phyloP scores from a whole-genome alignment of 192 early-diverging fungal species.

The Dissophora ornata region DNA sequence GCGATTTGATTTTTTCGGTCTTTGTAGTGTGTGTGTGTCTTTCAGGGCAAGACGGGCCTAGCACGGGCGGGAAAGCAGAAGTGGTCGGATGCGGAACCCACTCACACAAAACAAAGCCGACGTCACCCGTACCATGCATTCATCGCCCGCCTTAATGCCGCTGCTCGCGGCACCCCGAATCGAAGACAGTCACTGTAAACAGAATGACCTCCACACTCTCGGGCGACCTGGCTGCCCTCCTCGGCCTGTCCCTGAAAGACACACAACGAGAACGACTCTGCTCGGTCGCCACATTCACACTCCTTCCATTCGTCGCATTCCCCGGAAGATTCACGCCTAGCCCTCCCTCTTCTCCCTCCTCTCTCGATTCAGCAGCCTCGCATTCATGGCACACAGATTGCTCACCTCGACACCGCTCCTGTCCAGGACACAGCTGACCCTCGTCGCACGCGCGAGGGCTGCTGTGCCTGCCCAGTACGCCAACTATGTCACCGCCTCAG shows the following conservation, averaged over 20 bases:
- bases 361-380: background rate
- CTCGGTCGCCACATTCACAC: too few relatives aligned
- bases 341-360: background rate
- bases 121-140: background rate
- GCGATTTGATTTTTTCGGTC: background rate
- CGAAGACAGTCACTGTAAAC: conserved; percentile 16
- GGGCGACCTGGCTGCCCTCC: conserved; percentile 1
- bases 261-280: too few relatives aligned
- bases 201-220: background rate
- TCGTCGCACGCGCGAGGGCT: conserved; percentile 34
- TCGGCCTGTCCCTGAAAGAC: too few relatives aligned
- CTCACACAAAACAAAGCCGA: conserved; percentile 1
- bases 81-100: conserved; percentile 8
- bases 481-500: conserved; percentile 53
- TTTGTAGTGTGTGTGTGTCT: background rate
- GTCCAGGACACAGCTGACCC: conserved; percentile 31
- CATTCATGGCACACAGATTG: conserved; percentile 34
- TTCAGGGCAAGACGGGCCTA: conserved; percentile 12
- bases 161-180: background rate
- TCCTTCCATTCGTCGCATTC: background rate
- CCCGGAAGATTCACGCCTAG: background rate
- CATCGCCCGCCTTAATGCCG: background rate
- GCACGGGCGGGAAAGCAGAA: background rate
- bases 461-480: conserved; percentile 44
- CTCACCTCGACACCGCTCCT: conserved; percentile 32